A percentile compares a stretch with the other conserved stretches of the same genome.
These are phyloP conservation scores for Diaporthe batatas DNA, from an alignment of 2,329 filamentous ascomycete genomes.

Conservation along the genomic window DNA sequence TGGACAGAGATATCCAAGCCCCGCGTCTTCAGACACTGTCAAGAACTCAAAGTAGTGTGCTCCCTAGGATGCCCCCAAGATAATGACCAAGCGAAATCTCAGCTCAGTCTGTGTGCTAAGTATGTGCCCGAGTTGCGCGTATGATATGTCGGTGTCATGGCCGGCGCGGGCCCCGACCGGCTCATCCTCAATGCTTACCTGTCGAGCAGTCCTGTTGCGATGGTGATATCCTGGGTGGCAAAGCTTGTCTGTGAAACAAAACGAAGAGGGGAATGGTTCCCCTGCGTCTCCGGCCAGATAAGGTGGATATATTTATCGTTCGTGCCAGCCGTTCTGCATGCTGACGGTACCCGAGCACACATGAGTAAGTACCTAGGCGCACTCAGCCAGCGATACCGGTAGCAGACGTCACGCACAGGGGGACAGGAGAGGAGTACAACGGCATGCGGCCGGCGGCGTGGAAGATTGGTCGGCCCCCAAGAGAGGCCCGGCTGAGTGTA, in stretches of 20 bases:
- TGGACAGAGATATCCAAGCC: background rate
- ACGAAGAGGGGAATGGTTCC: background rate
- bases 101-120: background rate
- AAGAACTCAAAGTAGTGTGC: background rate
- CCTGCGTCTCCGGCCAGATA: background rate
- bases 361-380: too few relatives aligned
- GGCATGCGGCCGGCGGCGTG: background rate
- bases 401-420: too few relatives aligned
- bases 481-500: background rate
- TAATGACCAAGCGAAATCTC: background rate
- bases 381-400: background rate
- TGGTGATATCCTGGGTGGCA: background rate
- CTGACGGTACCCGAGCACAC: background rate
- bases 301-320: background rate
- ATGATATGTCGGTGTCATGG: background rate
- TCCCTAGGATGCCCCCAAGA: background rate
- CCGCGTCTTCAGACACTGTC: background rate
- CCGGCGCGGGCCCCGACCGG: background rate
- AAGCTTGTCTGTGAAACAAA: background rate
- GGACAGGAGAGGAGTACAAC: background rate
- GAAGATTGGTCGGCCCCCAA: background rate
- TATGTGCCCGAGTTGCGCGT: background rate
- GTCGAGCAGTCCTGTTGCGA: background rate
- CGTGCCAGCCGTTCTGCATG: background rate
- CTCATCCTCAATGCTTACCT: background rate